Evolutionary conservation across 1,284 basidiomycete species (phyloP), one percentile per base, ranked within the genome.

Genomic region (Vanrija pseudolonga): DNA sequence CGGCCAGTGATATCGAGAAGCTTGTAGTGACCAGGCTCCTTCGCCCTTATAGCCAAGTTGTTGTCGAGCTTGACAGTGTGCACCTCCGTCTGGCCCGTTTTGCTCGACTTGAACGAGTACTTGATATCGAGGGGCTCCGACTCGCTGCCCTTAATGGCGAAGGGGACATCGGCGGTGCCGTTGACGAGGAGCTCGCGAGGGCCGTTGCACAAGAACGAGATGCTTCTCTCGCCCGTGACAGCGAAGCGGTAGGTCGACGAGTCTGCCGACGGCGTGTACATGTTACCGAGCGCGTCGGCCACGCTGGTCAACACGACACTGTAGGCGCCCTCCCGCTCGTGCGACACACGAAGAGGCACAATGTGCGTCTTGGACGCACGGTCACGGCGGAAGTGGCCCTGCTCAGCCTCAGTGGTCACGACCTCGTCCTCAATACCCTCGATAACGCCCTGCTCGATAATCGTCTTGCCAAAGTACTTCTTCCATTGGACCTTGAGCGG

Each of bases 1-100:
- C 81, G 85, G 26, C 93, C 92, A 56, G 80, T 80, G 15, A 95
- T 81, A 15, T 83, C 80, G 1, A 84, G 68, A 26, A 98, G 83
- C 4, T 82, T 84, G 71, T 95, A 98, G 40, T 85, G 84, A n/a
- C 95, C 95, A 1, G 91, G 86, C 37, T 83, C 83, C 19, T 73
- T 77, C 14, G 90, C 71, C 12, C 75, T 76, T 8, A 89, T 60
- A 7, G 83, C 79, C 28, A 78, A 78, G 40, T 75, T 72, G 23
- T 74, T 74, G 42, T 80, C 71, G 3, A 83, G 80, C 49, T 80
- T 80, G 39, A 88, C 61, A 17, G 22, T 24, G 40, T 46, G 47
- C 5, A 24, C 32, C 17, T 24, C 23, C 14, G 44, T 40, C 37
- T 40, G 58, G 38, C 17, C 65, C 55, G 6, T 57, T 17, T 6